phyloP scores from a whole-genome alignment of 345 rosid genomes.

The Rhodomyrtus tomentosa region DNA sequence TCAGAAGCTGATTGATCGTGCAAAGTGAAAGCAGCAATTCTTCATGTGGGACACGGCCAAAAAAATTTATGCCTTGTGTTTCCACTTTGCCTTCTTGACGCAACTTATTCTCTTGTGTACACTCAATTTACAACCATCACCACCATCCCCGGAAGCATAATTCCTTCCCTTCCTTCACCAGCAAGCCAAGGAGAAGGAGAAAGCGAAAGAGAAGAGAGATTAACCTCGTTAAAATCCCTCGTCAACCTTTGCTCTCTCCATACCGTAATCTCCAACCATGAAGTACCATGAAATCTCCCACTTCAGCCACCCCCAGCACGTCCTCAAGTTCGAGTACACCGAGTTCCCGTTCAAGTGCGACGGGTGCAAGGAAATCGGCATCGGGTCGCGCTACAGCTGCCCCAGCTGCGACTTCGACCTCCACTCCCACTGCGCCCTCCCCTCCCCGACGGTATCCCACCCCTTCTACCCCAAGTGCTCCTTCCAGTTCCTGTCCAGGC shows the following conservation, averaged over 20 bases:
- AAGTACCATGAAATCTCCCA: constrained; percentile 62
- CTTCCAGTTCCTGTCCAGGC: constrained; percentile 53
- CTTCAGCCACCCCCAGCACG: constrained; percentile 73
- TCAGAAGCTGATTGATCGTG: background rate
- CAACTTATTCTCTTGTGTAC: constrained; percentile 6
- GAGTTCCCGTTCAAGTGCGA: constrained; percentile 87
- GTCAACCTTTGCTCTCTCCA: background rate
- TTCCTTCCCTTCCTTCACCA: constrained; percentile 14
- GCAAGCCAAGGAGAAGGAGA: constrained; percentile 4
- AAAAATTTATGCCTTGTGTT: constrained; percentile 24
- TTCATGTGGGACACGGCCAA: constrained; percentile 16
- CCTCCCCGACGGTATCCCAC: constrained; percentile 36
- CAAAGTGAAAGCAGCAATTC: constrained; percentile 28
- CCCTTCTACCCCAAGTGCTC: constrained; percentile 86
- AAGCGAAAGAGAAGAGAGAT: background rate
- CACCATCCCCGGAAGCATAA: constrained; percentile 30
- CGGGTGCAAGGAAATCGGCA: constrained; percentile 89
- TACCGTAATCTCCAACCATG: constrained; percentile 21
- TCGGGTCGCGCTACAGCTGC: constrained; percentile 76
- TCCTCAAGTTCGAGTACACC: constrained; percentile 41
- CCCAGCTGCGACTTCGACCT: constrained; percentile 61
- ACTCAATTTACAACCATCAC: constrained; percentile 24
- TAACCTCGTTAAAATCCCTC: background rate
- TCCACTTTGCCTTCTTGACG: constrained; percentile 7
- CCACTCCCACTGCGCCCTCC: constrained; percentile 70